Evolutionary conservation across 257 asterid genomes (phyloP).

Genomic region (Echites panduratus): DNA sequence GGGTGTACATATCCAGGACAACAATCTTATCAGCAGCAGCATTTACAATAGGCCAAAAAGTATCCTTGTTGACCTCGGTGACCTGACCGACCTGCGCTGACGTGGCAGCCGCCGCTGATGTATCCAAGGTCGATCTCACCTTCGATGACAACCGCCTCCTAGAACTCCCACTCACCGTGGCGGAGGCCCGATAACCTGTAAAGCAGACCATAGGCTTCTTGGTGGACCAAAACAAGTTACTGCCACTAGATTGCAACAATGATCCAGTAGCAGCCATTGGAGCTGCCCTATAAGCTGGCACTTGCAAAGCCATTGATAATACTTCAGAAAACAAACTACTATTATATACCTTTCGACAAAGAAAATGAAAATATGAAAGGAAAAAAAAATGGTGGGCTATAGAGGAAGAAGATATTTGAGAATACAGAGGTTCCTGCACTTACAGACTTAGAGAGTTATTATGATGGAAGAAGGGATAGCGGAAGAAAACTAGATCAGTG

Average conservation of each 20-base stretch:
- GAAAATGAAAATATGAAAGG: neutral
- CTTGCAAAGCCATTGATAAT: conserved; percentile 62
- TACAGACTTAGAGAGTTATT: neutral
- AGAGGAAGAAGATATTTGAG: conserved; percentile 6
- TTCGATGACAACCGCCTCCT: conserved; percentile 31
- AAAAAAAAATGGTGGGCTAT: neutral
- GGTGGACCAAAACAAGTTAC: conserved; percentile 23
- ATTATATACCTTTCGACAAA: too few relatives aligned
- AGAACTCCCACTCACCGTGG: conserved; percentile 20
- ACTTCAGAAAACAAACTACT: neutral
- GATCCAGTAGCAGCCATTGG: conserved; percentile 38
- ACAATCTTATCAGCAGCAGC: conserved; percentile 74
- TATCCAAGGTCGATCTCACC: conserved; percentile 49
- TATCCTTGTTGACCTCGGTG: conserved; percentile 55
- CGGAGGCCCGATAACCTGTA: conserved; percentile 38
- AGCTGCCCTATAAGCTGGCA: conserved; percentile 40
- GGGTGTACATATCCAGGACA: conserved; percentile 82
- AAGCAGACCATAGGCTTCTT: conserved; percentile 42
- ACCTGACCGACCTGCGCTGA: conserved; percentile 52
- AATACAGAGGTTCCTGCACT: conserved; percentile 14
- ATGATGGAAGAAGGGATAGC: conserved; percentile 4
- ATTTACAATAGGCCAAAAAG: conserved; percentile 76
- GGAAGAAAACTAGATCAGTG: conserved; percentile 25
- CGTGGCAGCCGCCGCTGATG: conserved; percentile 28
- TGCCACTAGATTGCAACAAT: conserved; percentile 20